Base-by-base conservation (phyloP, 805 yeast genomes). In the Yarrowia keelungensis region DNA sequence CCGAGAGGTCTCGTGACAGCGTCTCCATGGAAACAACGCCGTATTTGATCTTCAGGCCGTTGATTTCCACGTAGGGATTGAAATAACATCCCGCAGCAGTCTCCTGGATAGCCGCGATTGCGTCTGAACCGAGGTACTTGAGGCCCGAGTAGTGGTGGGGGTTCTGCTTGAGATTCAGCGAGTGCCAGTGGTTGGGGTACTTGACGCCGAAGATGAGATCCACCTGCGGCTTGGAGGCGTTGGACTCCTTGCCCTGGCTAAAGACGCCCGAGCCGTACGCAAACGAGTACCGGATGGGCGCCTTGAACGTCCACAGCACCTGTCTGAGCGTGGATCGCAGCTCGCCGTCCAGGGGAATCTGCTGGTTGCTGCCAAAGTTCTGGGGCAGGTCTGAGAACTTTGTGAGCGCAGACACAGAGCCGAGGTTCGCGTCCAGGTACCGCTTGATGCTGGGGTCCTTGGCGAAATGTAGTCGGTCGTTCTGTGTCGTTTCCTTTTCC, bases 221-320 rank as follows among this genome's bases (percentile, higher is more conserved):
- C 12, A 91, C 85, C 77, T 95, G 98, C 0, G 92, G 89, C 43
- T 83, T 82, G 12, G 77, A 72, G 3, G 75, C 69, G 15, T 47
- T 56, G 26, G 71, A 49, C 12, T 69, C 70, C 80, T 80, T 78
- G 5, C 87, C 88, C 76, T 94, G 99, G 45, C 86, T 83, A 74
- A 95, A 90, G 0, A 95, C 97, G 5, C 97, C 97, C 8, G 97
- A 90, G 1, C 99, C 99, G 77, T 94, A 94, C 0, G 98, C 99
- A 78, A 94, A 90, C 0, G 97, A 88, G 73, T 86, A 90, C 67
- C 86, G 81, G 14, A 92, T 85, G 0, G 95, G 93, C 0, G 94
- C 89, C 50, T 86, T 80, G 77, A 91, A 91, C 56, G 81, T 79
- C 78, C 84, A 78, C 46, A 89, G 73, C 2, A 89, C 82, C 2